Evolutionary conservation across 2,329 filamentous ascomycete species (phyloP), one percentile per base, ranked within the genome.

Genomic region (Scedosporium aurantiacum): DNA sequence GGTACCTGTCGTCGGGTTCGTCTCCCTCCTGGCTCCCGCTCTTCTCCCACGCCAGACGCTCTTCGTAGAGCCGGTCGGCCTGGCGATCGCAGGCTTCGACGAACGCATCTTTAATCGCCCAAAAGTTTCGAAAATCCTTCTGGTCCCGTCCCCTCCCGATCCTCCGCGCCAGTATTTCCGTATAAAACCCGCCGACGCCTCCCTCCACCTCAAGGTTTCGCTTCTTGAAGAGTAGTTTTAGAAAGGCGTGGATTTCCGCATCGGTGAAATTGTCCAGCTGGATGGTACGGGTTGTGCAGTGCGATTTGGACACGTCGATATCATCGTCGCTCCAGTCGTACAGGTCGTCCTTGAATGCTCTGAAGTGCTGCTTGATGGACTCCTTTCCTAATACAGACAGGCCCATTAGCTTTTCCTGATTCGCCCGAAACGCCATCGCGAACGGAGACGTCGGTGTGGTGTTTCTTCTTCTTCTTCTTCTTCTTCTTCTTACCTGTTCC

Each of bases 1-100:
- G 70, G 50, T 23, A 54, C 50, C 50, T 23, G 4, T 54, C 50
- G 7, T 54, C 23, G 3, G 50, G 50, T 2, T 18, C 18, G 5
- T 54, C 50, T 7, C 50, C 50, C 7, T 54, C 18, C 1, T 7
- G 2, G n/a, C 50, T 54, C 12, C 50, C 50, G 18, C 27, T 54
- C 18, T 23, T 27, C 50, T 54, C 50, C 50, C 50, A 54, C 21
- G 2, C 23, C 12, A 27, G 18, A 27, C 50, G 50, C 50, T 54
- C 50, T 14, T 14, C 50, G 5, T 27, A 54, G 21, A 54, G 50
- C 50, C 50, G 18, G 12, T 54, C 50, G 23, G 50, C 50, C 50
- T 54, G 50, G 21, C 50, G 50, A 27, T 54, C 50, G 12, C 50
- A 54, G 6, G 50, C 50, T 5, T 23, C 50, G 18, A 23, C 12